These are phyloP conservation scores for Cyamopsis tetragonoloba DNA, from an alignment of 306 rosid genomes.

Conservation along the genomic window DNA sequence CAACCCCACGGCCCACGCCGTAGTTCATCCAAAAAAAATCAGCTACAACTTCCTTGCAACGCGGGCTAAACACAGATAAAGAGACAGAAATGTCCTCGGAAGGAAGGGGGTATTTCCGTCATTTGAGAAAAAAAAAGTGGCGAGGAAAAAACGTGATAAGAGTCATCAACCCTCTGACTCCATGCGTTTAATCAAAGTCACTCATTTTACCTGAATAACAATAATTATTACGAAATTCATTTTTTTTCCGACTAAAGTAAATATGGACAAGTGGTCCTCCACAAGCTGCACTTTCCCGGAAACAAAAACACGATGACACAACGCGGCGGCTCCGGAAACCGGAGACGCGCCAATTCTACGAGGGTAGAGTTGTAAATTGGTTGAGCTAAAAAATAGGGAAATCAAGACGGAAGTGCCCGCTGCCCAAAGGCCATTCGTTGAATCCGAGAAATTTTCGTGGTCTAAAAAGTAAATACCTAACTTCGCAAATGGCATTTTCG, in stretches of 20 bases:
- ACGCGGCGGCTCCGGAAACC: slow-evolving; percentile 22
- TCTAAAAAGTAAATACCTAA: too few species aligned
- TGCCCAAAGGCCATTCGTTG: not conserved
- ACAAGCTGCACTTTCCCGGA: not conserved
- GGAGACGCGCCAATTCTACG: not conserved
- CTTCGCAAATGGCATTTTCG: slow-evolving; percentile 40
- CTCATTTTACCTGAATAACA: slow-evolving; percentile 20
- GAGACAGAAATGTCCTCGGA: slow-evolving; percentile 7
- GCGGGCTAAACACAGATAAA: not conserved
- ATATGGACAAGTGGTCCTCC: not conserved
- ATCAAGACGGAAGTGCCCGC: slow-evolving; percentile 12
- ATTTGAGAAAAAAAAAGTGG: slow-evolving; percentile 19
- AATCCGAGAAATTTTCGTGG: too few species aligned
- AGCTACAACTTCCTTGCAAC: slow-evolving; percentile 6
- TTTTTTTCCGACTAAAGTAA: not conserved
- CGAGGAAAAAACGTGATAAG: slow-evolving; percentile 39
- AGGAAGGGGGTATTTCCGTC: slow-evolving; percentile 40
- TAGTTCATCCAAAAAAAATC: not conserved
- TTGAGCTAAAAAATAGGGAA: not conserved
- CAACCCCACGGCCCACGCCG: not conserved
- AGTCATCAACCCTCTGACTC: slow-evolving; percentile 35
- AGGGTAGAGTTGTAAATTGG: slow-evolving; percentile 30
- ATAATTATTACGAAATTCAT: not conserved
- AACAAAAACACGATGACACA: not conserved
- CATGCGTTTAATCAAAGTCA: slow-evolving; percentile 49